A percentile compares a stretch with the other conserved stretches of the same genome.
Conservation (phyloP, 345 rosid species). For the Linum trigynum region DNA sequence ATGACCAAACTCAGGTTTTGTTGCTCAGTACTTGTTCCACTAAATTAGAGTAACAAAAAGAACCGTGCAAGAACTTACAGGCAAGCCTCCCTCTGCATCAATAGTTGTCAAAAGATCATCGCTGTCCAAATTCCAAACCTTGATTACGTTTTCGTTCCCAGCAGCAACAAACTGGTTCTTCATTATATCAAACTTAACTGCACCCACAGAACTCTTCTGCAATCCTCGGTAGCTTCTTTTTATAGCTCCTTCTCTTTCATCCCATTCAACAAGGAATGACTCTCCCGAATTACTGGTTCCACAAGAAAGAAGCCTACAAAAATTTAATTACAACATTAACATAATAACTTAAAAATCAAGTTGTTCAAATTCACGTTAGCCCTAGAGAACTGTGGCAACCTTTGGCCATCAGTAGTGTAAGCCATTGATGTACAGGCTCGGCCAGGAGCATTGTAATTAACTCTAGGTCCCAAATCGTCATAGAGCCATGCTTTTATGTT, state of each 20-base stretch:
- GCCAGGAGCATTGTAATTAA: constrained; percentile 34
- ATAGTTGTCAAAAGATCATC: constrained; percentile 25
- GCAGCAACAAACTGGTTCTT: constrained; percentile 30
- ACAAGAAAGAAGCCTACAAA: constrained; percentile 27
- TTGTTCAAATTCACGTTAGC: neutral
- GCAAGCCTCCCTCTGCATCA: constrained; percentile 30
- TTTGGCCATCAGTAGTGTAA: constrained; percentile 20
- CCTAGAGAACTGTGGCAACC: constrained; percentile 10
- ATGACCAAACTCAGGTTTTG: neutral
- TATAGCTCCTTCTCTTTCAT: constrained; percentile 22
- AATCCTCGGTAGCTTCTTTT: constrained; percentile 32
- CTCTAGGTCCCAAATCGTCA: constrained; percentile 22
- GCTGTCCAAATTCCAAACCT: constrained; percentile 31
- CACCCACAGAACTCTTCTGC: constrained; percentile 13
- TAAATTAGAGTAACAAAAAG: neutral
- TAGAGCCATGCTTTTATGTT: constrained; percentile 35
- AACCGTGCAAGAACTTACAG: constrained; percentile 22
- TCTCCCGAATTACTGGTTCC: constrained; percentile 31
- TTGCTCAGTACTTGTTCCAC: neutral
- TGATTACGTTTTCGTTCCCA: constrained; percentile 30
- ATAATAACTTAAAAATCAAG: neutral
- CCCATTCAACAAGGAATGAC: constrained; percentile 38
- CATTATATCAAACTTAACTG: constrained; percentile 22
- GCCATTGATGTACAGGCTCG: constrained; percentile 25
- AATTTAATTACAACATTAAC: constrained; percentile 1